Evolutionary conservation across 1,139 yeast genomes (phyloP).

Genomic region (Suhomyces atakaporum): DNA sequence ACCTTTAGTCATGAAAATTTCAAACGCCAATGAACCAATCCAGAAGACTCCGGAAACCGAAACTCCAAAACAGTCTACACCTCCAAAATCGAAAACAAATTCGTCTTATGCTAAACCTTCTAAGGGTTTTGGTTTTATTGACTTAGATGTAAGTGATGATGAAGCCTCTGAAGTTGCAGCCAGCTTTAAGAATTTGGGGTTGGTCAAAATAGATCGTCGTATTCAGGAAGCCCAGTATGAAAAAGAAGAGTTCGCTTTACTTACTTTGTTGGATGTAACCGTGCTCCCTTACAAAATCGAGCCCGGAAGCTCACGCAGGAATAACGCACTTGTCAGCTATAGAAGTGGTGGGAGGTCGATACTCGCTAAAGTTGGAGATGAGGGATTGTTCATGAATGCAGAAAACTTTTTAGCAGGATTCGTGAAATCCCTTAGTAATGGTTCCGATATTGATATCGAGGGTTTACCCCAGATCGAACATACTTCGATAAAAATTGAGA

Average conservation of each 20-base stretch:
- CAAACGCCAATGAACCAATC: conserved; percentile 1
- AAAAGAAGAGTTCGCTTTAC: not conserved
- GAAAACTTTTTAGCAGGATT: not conserved
- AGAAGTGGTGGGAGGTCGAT: not conserved
- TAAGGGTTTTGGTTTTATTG: conserved; percentile 44
- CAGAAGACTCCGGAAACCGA: not conserved
- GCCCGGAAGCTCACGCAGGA: not conserved
- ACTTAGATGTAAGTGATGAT: conserved; percentile 23
- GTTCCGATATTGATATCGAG: not conserved
- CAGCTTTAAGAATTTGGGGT: not conserved
- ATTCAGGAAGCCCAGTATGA: conserved; percentile 2
- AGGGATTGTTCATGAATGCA: not conserved
- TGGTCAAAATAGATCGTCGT: not conserved
- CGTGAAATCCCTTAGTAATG: not conserved
- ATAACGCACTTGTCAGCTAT: not conserved
- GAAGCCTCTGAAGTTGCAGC: conserved; percentile 1
- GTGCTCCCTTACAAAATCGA: not conserved
- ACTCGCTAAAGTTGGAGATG: not conserved
- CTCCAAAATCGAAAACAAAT: no score
- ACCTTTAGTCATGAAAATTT: conserved; percentile 33
- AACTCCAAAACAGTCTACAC: no score
- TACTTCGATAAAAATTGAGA: not conserved
- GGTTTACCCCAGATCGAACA: not conserved
- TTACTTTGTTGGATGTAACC: conserved; percentile 1
- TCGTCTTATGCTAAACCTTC: conserved; percentile 33